Percentiles rank a stretch among this genome's conserved stretches.
phyloP scores from a whole-genome alignment of 1,284 basidiomycete genomes.

The Trametes hirsuta region DNA sequence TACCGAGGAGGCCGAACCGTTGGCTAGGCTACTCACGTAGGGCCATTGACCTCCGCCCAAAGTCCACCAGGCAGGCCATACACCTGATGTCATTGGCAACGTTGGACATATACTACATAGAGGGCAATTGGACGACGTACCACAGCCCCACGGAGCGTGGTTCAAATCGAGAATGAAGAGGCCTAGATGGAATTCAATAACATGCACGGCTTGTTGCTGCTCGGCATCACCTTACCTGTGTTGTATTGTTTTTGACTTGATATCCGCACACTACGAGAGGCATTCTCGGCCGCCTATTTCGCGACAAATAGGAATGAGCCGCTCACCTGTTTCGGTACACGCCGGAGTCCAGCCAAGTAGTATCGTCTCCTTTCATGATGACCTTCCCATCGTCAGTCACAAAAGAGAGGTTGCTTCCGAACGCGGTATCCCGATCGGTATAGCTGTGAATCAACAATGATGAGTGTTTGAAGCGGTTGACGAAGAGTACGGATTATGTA shows the following conservation, averaged over 20 bases:
- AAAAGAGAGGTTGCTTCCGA: constrained; percentile 51
- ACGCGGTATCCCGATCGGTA: constrained; percentile 51
- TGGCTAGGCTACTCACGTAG: constrained; percentile 38
- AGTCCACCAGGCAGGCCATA: constrained; percentile 73
- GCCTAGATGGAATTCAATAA: constrained; percentile 10
- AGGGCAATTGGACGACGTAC: constrained; percentile 38
- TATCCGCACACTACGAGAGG: constrained; percentile 55
- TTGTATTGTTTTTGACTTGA: constrained; percentile 59
- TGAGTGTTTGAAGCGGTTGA: not conserved
- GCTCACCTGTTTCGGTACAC: constrained; percentile 59
- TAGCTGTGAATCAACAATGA: constrained; percentile 44
- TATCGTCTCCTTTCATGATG: constrained; percentile 76
- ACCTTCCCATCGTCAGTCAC: constrained; percentile 59
- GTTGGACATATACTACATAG: not conserved
- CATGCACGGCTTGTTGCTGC: no score
- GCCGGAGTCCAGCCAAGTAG: constrained; percentile 53
- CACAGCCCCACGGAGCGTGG: constrained; percentile 73
- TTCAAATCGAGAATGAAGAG: constrained; percentile 73
- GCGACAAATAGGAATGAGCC: not conserved
- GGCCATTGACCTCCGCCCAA: constrained; percentile 61
- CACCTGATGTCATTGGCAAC: constrained; percentile 39
- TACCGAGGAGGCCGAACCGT: not conserved
- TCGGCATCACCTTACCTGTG: constrained; percentile 41
- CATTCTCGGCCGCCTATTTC: not conserved
- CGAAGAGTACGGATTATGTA: constrained; percentile 34